A percentile compares a stretch with the other conserved stretches of the same genome.
Evolutionary conservation across 495 filamentous ascomycete genomes (phyloP).

Genomic region (Hypoxylon fuscum): DNA sequence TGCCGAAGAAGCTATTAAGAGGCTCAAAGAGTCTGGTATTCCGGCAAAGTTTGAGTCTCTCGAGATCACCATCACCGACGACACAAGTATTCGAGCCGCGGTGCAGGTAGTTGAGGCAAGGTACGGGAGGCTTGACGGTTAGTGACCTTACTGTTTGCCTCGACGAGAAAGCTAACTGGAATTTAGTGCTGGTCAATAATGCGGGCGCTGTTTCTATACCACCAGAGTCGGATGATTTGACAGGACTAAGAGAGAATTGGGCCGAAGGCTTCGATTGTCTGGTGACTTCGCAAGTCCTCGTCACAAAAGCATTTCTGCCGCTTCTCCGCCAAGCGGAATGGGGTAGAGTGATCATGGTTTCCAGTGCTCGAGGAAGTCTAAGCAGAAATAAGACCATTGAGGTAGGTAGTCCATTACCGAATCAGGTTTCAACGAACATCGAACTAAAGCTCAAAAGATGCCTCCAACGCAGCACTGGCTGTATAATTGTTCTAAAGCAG

Average conservation of each 20-base stretch:
- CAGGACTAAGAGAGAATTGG: conserved; percentile 22
- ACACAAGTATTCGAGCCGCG: conserved; percentile 17
- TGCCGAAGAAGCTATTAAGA: conserved; percentile 9
- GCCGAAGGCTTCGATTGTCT: conserved; percentile 38
- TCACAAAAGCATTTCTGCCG: conserved; percentile 43
- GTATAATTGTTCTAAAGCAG: conserved; percentile 43
- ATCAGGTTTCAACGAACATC: conserved; percentile 5
- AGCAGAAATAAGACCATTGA: conserved; percentile 26
- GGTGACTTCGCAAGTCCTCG: conserved; percentile 40
- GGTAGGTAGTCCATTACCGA: conserved; percentile 9
- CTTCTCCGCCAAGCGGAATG: conserved; percentile 41
- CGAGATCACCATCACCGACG: conserved; percentile 15
- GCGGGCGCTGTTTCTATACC: conserved; percentile 2
- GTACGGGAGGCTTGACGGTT: conserved; percentile 21
- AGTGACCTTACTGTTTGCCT: not conserved
- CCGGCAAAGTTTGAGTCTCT: conserved; percentile 16
- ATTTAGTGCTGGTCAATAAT: conserved; percentile 16
- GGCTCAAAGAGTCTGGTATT: conserved; percentile 9
- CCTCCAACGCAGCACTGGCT: conserved; percentile 31
- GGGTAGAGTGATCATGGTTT: conserved; percentile 35
- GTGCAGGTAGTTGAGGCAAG: conserved; percentile 10
- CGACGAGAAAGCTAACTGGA: not conserved
- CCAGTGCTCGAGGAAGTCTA: conserved; percentile 33
- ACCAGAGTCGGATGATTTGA: conserved; percentile 15
- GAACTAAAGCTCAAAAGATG: conserved; percentile 16